phyloP scores from a whole-genome alignment of 75 land plant species.

The Sequoia sempervirens region DNA sequence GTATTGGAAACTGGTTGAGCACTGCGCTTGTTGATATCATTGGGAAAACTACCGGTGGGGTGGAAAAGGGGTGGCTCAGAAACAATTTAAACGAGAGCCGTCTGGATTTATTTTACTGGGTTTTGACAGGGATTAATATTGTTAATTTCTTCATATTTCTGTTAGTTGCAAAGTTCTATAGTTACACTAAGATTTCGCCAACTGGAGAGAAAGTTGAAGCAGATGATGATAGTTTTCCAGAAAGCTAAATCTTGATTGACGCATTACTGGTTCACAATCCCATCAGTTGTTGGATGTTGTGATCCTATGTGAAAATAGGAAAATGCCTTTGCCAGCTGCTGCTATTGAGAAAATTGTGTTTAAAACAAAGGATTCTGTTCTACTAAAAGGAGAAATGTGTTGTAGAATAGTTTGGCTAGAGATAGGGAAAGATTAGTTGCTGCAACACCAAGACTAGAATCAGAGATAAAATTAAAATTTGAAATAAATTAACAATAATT shows the following conservation, averaged over 20 bases:
- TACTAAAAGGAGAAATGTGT: no score
- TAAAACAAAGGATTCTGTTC: no score
- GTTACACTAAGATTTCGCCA: slow-evolving; percentile 15
- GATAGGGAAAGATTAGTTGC: no score
- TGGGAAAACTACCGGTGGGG: slow-evolving; percentile 28
- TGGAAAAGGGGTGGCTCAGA: slow-evolving; percentile 40
- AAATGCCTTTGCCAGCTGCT: no score
- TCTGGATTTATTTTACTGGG: slow-evolving; percentile 65
- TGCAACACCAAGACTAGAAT: no score
- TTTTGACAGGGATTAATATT: slow-evolving; percentile 38
- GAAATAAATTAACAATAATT: no score
- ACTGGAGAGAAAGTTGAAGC: background rate
- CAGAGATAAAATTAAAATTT: no score
- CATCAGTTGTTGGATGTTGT: no score
- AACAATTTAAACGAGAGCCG: slow-evolving; percentile 47
- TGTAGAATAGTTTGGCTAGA: no score
- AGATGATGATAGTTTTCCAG: background rate
- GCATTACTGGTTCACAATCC: background rate
- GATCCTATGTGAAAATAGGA: no score
- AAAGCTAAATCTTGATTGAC: no score
- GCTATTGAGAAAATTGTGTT: no score
- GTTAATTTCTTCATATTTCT: slow-evolving; percentile 48
- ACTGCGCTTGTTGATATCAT: slow-evolving; percentile 39
- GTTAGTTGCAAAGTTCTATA: slow-evolving; percentile 29
- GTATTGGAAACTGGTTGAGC: slow-evolving; percentile 54